phyloP scores from a whole-genome alignment of 2,329 filamentous ascomycete species.

The Pseudopithomyces chartarum region DNA sequence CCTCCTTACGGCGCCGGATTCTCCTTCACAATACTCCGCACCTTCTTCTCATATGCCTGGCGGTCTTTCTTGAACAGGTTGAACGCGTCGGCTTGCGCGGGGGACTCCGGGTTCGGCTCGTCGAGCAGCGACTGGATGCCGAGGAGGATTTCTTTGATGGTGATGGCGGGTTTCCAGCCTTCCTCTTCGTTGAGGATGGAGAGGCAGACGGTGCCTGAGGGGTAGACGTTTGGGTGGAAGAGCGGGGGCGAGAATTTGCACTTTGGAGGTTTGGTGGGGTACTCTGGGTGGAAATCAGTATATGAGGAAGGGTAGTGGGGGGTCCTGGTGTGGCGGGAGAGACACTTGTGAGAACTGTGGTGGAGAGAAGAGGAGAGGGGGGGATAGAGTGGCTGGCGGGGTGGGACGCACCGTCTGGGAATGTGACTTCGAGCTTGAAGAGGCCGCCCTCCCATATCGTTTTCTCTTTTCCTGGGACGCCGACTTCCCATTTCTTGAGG shows the following conservation, averaged over 20 bases:
- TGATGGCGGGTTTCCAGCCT: conserved; percentile 97
- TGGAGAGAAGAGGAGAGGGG: conserved; percentile 35
- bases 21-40: conserved; percentile 84
- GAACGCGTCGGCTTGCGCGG: conserved; percentile 96
- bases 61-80: conserved; percentile 94
- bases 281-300: conserved; percentile 73
- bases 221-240: conserved; percentile 98
- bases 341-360: background rate
- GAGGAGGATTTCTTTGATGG: conserved; percentile 94
- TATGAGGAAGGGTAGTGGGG: no score
- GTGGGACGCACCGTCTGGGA: conserved; percentile 79
- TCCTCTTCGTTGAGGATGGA: conserved; percentile 98
- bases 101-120: conserved; percentile 95
- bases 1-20: conserved; percentile 72
- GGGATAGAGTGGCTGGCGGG: background rate
- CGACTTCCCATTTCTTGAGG: conserved; percentile 95
- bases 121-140: conserved; percentile 96
- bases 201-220: conserved; percentile 94
- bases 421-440: conserved; percentile 91
- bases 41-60: conserved; percentile 83
- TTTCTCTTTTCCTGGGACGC: conserved; percentile 93
- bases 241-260: conserved; percentile 97
- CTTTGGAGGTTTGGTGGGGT: conserved; percentile 97
- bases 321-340: no score
- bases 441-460: conserved; percentile 98